Conservation (phyloP, 495 filamentous ascomycete genomes). For the Aspergillus affinis region DNA sequence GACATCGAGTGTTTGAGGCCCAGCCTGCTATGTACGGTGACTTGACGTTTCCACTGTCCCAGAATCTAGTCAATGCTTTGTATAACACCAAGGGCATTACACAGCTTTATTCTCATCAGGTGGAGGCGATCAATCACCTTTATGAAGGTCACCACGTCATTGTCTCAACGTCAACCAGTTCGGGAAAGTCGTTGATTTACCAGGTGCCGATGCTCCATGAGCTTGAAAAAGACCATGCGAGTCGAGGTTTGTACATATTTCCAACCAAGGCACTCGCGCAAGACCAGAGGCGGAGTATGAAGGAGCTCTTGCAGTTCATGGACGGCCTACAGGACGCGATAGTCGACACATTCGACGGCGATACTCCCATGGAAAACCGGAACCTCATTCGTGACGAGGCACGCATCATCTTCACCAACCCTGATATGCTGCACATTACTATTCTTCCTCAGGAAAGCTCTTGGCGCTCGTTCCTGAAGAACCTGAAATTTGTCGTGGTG, state of each 20-base stretch:
- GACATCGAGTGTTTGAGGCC: conserved; percentile 88
- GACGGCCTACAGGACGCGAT: conserved; percentile 68
- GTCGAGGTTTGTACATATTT: conserved; percentile 95
- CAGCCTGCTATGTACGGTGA: conserved; percentile 83
- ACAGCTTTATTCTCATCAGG: conserved; percentile 89
- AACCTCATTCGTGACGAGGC: conserved; percentile 83
- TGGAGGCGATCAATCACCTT: conserved; percentile 89
- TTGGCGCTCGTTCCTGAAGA: conserved; percentile 87
- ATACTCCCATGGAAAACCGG: conserved; percentile 79
- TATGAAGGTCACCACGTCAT: conserved; percentile 85
- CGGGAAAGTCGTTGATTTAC: conserved; percentile 95
- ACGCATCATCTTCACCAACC: conserved; percentile 95
- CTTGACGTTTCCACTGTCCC: conserved; percentile 80
- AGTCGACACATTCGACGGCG: conserved; percentile 94
- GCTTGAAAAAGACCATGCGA: conserved; percentile 72
- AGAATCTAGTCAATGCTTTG: conserved; percentile 88
- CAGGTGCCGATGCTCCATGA: conserved; percentile 90
- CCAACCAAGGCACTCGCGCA: conserved; percentile 97
- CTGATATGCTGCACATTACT: conserved; percentile 95
- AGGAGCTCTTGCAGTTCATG: conserved; percentile 80
- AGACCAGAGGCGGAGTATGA: conserved; percentile 87
- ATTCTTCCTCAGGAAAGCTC: conserved; percentile 88
- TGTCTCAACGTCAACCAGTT: conserved; percentile 91
- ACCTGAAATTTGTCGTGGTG: conserved; percentile 86
- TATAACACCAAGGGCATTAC: conserved; percentile 88